A percentile compares a stretch with the other conserved stretches of the same genome.
Evolutionary conservation across 768 basidiomycete genomes (phyloP).

Genomic region (Lactifluus pinguis): DNA sequence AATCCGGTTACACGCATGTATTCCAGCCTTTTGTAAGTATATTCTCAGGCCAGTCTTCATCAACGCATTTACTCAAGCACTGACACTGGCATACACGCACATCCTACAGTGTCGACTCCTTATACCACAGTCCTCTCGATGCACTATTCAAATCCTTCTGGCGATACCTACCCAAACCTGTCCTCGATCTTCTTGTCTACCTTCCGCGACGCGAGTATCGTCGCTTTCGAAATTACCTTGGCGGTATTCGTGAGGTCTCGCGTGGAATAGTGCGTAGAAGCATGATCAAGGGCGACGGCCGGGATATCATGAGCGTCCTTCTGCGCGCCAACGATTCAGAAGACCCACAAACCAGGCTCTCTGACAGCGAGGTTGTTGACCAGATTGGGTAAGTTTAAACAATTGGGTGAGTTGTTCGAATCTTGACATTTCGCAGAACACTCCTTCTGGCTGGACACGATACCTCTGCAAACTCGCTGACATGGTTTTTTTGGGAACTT

Average conservation of each 20-base stretch:
- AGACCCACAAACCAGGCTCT: slow-evolving; percentile 24
- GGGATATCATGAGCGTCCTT: slow-evolving; percentile 30
- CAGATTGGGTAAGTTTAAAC: slow-evolving; percentile 25
- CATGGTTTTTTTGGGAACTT: slow-evolving; percentile 27
- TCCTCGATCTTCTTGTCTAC: slow-evolving; percentile 24
- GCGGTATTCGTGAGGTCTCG: slow-evolving; percentile 22
- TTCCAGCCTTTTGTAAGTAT: slow-evolving; percentile 9
- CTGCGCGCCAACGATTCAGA: slow-evolving; percentile 27
- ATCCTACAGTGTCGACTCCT: slow-evolving; percentile 20
- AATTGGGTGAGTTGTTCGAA: background rate
- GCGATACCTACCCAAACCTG: slow-evolving; percentile 23
- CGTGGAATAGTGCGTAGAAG: slow-evolving; percentile 22
- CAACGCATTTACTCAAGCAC: background rate
- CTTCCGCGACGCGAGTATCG: slow-evolving; percentile 24
- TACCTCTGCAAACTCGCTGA: slow-evolving; percentile 25
- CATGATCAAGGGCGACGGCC: slow-evolving; percentile 21
- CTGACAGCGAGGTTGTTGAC: slow-evolving; percentile 27
- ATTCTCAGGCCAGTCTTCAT: no score
- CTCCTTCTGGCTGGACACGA: slow-evolving; percentile 24
- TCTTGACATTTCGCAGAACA: background rate
- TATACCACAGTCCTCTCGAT: slow-evolving; percentile 19
- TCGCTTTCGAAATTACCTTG: slow-evolving; percentile 24
- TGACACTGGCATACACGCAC: background rate
- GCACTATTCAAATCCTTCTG: slow-evolving; percentile 22
- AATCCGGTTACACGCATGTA: slow-evolving; percentile 10